Conservation (phyloP, 371 early-diverging fungal species). For the Mortierella sp. region DNA sequence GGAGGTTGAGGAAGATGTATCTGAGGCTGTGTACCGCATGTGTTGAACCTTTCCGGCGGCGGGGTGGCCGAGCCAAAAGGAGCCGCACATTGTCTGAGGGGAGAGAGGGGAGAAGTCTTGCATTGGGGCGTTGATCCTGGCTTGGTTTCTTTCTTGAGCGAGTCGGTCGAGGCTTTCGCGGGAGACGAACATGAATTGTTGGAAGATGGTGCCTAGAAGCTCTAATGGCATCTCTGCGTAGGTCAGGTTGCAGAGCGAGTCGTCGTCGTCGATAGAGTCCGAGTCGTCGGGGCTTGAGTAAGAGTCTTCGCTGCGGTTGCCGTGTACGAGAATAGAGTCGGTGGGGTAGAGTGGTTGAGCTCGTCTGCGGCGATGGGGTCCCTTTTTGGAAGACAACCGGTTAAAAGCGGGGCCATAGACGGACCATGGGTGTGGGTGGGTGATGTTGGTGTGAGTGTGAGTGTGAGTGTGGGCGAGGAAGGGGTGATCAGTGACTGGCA, state of each 20-base stretch:
- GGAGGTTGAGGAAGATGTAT: not conserved
- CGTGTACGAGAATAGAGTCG: slow-evolving; percentile 7
- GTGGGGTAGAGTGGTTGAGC: slow-evolving; percentile 11
- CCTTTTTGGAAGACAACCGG: too few relatives aligned
- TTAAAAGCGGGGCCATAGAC: slow-evolving; percentile 9
- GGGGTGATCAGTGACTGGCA: not conserved
- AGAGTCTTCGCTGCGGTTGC: not conserved
- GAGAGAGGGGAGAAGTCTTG: too few relatives aligned
- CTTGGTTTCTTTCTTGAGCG: slow-evolving; percentile 16
- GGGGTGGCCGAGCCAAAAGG: too few relatives aligned
- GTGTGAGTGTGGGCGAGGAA: slow-evolving; percentile 2
- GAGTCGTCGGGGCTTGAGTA: not conserved
- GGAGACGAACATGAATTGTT: slow-evolving; percentile 17
- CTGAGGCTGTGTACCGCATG: not conserved
- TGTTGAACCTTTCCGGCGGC: too few relatives aligned
- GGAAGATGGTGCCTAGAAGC: slow-evolving; percentile 25
- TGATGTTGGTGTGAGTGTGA: not conserved
- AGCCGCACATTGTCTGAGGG: too few relatives aligned
- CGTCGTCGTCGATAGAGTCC: not conserved
- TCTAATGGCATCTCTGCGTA: slow-evolving; percentile 36
- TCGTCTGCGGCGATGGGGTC: too few relatives aligned
- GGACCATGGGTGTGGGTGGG: not conserved
- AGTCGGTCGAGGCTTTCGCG: slow-evolving; percentile 12
- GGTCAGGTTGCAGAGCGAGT: slow-evolving; percentile 9
- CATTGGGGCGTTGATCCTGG: slow-evolving; percentile 8